Conservation (phyloP, 345 rosid species). For the Gossypioides kirkii region DNA sequence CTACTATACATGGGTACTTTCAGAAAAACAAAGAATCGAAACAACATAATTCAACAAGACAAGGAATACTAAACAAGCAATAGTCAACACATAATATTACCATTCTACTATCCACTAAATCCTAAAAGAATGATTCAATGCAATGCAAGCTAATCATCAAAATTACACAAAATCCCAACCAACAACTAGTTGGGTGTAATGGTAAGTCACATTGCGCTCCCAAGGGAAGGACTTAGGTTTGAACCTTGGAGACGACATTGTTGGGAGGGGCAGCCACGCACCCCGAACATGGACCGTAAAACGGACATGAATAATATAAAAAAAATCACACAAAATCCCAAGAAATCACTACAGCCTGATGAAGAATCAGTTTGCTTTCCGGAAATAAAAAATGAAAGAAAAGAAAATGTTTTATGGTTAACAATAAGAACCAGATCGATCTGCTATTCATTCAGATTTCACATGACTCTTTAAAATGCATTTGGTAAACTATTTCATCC, state of each 20-base stretch:
- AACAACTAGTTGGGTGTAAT: too few species aligned
- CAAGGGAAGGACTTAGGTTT: too few species aligned
- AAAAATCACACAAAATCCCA: background rate
- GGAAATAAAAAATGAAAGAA: background rate
- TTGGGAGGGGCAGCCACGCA: too few species aligned
- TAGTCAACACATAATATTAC: background rate
- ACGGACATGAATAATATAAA: too few species aligned
- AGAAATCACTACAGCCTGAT: background rate
- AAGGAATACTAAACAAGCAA: background rate
- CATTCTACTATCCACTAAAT: background rate
- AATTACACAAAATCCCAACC: background rate
- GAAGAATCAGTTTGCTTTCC: background rate
- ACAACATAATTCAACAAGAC: background rate
- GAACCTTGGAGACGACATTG: too few species aligned
- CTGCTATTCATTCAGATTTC: background rate
- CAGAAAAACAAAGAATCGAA: background rate
- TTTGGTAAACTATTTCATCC: background rate
- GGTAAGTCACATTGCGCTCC: too few species aligned
- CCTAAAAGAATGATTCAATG: background rate
- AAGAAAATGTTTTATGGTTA: background rate
- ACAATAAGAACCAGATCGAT: background rate
- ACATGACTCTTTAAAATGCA: slow-evolving; percentile 4
- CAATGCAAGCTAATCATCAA: background rate
- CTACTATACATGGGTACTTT: background rate
- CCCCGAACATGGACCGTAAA: too few species aligned